These are phyloP conservation scores for Zymoseptoria tritici DNA, from an alignment of 2,329 filamentous ascomycete genomes.

Conservation along the genomic window DNA sequence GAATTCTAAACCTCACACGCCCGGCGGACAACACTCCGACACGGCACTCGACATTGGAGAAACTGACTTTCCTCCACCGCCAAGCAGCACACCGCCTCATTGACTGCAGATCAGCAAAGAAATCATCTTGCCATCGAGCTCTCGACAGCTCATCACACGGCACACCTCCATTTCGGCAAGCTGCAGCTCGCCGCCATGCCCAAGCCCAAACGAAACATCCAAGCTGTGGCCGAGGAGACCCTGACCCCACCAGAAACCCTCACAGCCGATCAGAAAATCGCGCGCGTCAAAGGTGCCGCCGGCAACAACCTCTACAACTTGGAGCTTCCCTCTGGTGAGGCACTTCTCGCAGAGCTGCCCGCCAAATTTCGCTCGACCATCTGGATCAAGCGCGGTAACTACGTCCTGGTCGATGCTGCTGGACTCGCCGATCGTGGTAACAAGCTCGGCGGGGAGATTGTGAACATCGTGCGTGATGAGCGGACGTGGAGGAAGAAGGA, in stretches of 20 bases:
- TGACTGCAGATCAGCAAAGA: background rate
- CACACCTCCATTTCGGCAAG: background rate
- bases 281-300: conserved; percentile 70
- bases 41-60: background rate
- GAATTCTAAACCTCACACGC: background rate
- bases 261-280: conserved; percentile 53
- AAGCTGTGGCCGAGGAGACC: conserved; percentile 69
- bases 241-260: conserved; percentile 51
- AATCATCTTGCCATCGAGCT: background rate
- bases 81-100: background rate
- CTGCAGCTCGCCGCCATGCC: conserved; percentile 46
- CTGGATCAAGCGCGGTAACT: conserved; percentile 86
- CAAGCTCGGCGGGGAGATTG: conserved; percentile 78
- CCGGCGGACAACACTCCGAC: background rate
- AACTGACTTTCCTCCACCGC: background rate
- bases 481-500: conserved; percentile 81
- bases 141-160: background rate
- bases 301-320: conserved; percentile 87
- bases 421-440: conserved; percentile 60
- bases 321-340: conserved; percentile 58
- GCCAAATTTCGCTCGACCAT: conserved; percentile 83
- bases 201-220: conserved; percentile 67
- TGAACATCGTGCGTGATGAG: conserved; percentile 88
- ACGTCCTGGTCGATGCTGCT: conserved; percentile 70
- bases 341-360: conserved; percentile 71